Percentiles rank a stretch among this genome's conserved stretches.
phyloP scores from a whole-genome alignment of 805 yeast genomes.

The Crinitomyces ghanaensis region DNA sequence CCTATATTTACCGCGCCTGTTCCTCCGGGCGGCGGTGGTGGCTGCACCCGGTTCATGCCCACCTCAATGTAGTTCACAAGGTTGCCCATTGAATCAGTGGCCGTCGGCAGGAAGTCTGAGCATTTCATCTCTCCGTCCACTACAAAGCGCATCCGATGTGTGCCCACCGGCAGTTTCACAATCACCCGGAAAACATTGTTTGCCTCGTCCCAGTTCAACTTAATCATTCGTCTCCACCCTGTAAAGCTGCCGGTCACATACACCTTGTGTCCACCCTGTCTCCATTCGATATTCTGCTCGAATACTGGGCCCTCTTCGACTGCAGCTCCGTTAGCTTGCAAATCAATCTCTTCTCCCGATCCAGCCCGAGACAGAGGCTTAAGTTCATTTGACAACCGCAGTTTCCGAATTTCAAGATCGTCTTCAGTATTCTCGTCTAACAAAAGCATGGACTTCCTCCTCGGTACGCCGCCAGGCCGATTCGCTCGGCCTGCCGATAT shows the following conservation, averaged over 20 bases:
- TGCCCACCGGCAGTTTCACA: constrained; percentile 59
- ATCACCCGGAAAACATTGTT: constrained; percentile 19
- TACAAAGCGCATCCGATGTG: constrained; percentile 85
- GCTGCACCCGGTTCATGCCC: constrained; percentile 9
- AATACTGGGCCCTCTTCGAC: constrained; percentile 13
- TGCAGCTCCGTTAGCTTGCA: constrained; percentile 14
- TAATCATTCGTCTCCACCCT: constrained; percentile 97
- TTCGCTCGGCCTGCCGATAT: no score
- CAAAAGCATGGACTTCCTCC: constrained; percentile 62
- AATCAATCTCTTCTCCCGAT: constrained; percentile 25
- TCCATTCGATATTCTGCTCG: constrained; percentile 75
- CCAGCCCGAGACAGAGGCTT: constrained; percentile 23
- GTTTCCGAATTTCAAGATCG: constrained; percentile 38
- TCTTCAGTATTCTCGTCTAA: constrained; percentile 34
- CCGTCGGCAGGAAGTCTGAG: constrained; percentile 81
- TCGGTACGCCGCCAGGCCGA: constrained; percentile 24
- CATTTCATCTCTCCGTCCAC: constrained; percentile 86
- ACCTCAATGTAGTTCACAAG: constrained; percentile 70
- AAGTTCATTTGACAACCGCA: constrained; percentile 28
- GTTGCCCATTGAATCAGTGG: constrained; percentile 93
- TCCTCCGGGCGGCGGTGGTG: constrained; percentile 9
- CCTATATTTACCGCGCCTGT: constrained; percentile 7
- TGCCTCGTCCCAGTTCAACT: constrained; percentile 46
- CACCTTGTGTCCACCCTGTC: constrained; percentile 91
- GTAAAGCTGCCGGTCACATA: constrained; percentile 97